Evolutionary conservation across 148 eudicot species (phyloP), one percentile per base, ranked within the genome.

Genomic region (Chenopodium suecicum): DNA sequence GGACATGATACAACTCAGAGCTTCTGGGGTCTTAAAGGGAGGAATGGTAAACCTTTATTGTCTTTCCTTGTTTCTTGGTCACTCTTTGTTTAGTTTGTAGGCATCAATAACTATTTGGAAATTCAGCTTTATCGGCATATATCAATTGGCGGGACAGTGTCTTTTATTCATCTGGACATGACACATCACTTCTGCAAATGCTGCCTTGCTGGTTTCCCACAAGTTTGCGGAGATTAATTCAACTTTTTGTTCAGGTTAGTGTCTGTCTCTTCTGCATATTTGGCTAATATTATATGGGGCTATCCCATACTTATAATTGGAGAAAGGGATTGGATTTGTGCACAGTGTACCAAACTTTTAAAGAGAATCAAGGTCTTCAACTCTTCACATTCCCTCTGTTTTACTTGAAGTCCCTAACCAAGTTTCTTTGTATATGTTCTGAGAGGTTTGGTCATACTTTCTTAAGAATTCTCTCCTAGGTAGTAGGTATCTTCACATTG

Each of bases 151-250:
- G 98, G 76, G 95, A 92, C 80, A 88, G 81, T 77, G 82, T 94
- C 79, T 96, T 96, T 81, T 89, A 85, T 84, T 96, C 99, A 80
- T 89, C 97, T 86, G 95, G 91, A 72, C 90, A 80, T 79, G 99
- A 96, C 80, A 90, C 99, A 73, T 92, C 99, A 84, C 92, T 96
- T 73, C 83, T 91, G 64, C 98, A 94, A 86, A 92, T 96, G 97
- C 92, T 96, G 74, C 99, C 99, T 20, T 88, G 88, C 88, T 96
- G 99, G 99, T 94, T 94, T 86, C 90, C 95, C 13, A 92, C 90
- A 89, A 88, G 87, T 81, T 86, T 94, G 63, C 86, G 97, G 84
- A 91, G 98, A 87, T 83, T 96, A 77, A 82, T 94, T 88, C 97
- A 96, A 87, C 95, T 96, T 78, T 94, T 90, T 90, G 93, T 96